Conservation (phyloP, 2,329 filamentous ascomycete genomes). For the Paraphaeosphaeria minitans region DNA sequence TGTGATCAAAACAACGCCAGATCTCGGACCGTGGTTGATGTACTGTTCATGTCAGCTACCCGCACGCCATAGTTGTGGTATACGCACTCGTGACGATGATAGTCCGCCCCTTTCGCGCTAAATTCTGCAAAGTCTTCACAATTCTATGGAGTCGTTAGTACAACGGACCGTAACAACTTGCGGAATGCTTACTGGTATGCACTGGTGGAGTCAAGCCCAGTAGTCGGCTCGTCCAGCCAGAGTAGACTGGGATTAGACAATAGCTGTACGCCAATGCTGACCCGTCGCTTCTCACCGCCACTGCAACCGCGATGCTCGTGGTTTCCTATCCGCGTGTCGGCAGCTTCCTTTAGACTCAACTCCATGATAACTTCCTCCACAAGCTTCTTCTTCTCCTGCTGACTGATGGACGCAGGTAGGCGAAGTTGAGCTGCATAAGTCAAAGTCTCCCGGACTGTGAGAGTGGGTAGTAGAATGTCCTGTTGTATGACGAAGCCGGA, state of each 20-base stretch:
- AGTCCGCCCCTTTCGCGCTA: constrained; percentile 71
- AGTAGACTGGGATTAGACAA: constrained; percentile 79
- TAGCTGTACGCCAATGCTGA: constrained; percentile 78
- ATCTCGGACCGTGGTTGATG: constrained; percentile 81
- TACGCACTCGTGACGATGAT: constrained; percentile 66
- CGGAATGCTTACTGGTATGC: constrained; percentile 61
- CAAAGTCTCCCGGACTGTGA: constrained; percentile 78
- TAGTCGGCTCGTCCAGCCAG: constrained; percentile 81
- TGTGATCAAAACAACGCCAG: constrained; percentile 75
- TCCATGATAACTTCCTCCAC: constrained; percentile 80
- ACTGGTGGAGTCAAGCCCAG: constrained; percentile 76
- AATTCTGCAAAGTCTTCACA: constrained; percentile 69
- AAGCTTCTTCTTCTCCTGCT: constrained; percentile 63
- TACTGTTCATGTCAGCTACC: constrained; percentile 42
- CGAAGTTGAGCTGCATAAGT: constrained; percentile 74
- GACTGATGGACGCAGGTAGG: constrained; percentile 65
- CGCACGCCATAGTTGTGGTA: background rate
- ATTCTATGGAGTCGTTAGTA: constrained; percentile 44
- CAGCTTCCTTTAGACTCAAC: constrained; percentile 76
- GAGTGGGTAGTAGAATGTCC: constrained; percentile 72
- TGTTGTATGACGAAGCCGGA: constrained; percentile 78
- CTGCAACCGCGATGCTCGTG: constrained; percentile 75
- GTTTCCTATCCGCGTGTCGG: constrained; percentile 74
- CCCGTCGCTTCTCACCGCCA: constrained; percentile 77
- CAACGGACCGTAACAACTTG: too few relatives aligned